Evolutionary conservation across 1,284 basidiomycete species (phyloP), one percentile per base, ranked within the genome.

Genomic region (Cryptococcus jaspeensis): DNA sequence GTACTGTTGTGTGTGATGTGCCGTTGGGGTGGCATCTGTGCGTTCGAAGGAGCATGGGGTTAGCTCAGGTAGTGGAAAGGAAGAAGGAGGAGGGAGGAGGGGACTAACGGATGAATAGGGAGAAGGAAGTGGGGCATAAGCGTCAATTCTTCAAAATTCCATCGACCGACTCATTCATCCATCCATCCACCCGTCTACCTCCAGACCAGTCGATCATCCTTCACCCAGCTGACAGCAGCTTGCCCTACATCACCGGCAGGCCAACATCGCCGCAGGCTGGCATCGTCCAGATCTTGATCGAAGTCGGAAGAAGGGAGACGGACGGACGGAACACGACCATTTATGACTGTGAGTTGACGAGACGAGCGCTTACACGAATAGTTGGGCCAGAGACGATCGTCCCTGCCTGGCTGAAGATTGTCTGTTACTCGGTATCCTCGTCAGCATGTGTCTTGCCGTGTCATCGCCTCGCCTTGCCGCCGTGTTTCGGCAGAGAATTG

Each of bases 351-450:
- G 41, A 41, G 18, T 42, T 55, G 40, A 38, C 20, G 45, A 32
- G 50, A 62, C 55, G 73, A 61, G 73, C 69, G 74, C 80, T 79
- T 78, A 97, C 93, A 87, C 88, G 91, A 80, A 97, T 94, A 78
- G 85, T 81, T 79, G 93, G 92, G 80, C 92, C 89, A 78, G 89
- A 86, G 72, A 89, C 84, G 74, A 98, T 86, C 77, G 89, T 90
- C 79, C 93, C 94, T 75, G 92, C 87, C 77, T 90, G 86, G 65
- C 88, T 87, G 82, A 97, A 98, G 67, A 97, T 92, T 76, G 83
- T 82, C 92, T 95, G 6, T n/a, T 1, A 48, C 5, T 25, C 28
- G 28, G 28, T 9, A 32, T 32, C 16, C n/a, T 12, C 38, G 37
- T 37, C 23, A 16, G 38, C 37, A 39, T 6, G 11, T 5, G 50